phyloP scores from a whole-genome alignment of 306 rosid genomes.

The Malus asiatica region DNA sequence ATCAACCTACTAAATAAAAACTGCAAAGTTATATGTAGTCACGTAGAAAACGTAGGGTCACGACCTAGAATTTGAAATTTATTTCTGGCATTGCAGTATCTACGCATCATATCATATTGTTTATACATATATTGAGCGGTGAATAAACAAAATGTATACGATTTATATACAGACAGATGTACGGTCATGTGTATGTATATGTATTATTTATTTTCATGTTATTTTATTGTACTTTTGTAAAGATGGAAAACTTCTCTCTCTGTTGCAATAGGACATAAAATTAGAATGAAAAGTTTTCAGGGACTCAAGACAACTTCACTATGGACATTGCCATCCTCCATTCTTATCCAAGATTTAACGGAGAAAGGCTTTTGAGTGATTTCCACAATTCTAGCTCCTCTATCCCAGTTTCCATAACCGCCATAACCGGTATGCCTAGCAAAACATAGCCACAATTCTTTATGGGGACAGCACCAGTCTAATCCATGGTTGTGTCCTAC shows the following conservation, averaged over 20 bases:
- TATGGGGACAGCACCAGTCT: slow-evolving; percentile 81
- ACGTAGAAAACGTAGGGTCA: too few relatives aligned
- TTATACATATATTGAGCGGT: too few relatives aligned
- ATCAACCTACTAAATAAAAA: too few relatives aligned
- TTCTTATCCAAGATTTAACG: slow-evolving; percentile 62
- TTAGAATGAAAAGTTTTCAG: not conserved
- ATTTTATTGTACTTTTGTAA: too few relatives aligned
- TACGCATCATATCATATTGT: too few relatives aligned
- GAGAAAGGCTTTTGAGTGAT: slow-evolving; percentile 55
- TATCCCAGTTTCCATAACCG: slow-evolving; percentile 72
- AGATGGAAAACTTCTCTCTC: not conserved
- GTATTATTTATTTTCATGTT: too few relatives aligned
- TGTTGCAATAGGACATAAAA: not conserved
- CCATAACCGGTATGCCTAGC: slow-evolving; percentile 86
- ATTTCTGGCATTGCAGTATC: too few relatives aligned
- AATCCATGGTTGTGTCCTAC: slow-evolving; percentile 91
- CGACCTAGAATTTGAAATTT: too few relatives aligned
- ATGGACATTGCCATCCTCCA: slow-evolving; percentile 63
- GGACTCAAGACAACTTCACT: slow-evolving; percentile 44
- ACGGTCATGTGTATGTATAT: too few relatives aligned
- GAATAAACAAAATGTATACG: too few relatives aligned
- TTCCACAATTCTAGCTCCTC: slow-evolving; percentile 59
- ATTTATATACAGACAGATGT: too few relatives aligned
- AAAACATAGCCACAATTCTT: slow-evolving; percentile 64
- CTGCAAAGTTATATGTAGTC: too few relatives aligned